Conservation (phyloP, 2,329 filamentous ascomycete genomes). For the Fusarium ramigenum region DNA sequence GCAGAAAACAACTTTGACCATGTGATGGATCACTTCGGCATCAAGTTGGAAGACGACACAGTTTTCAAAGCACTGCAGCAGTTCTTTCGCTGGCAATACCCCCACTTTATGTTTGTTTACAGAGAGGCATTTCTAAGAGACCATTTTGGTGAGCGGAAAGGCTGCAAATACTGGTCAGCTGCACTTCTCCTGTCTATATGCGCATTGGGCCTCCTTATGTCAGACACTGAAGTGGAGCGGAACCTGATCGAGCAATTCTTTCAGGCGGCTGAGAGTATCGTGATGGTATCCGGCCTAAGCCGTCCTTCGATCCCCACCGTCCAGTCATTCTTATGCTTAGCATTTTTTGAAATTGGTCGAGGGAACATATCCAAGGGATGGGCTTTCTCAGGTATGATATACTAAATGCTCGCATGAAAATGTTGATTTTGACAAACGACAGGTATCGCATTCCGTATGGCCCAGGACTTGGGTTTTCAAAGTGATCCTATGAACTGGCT, state of each 20-base stretch:
- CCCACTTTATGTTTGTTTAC: slow-evolving; percentile 5
- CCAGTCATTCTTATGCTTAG: neutral
- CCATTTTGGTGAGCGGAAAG: neutral
- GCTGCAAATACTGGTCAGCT: slow-evolving; percentile 8
- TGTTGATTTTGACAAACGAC: neutral
- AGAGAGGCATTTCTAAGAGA: slow-evolving; percentile 3
- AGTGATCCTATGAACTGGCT: slow-evolving; percentile 5
- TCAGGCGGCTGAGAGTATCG: neutral
- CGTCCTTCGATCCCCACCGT: neutral
- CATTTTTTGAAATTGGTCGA: neutral
- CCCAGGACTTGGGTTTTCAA: neutral
- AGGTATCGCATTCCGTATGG: slow-evolving; percentile 6
- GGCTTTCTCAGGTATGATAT: neutral
- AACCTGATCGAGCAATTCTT: neutral
- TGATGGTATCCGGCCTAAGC: neutral
- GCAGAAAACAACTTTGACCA: neutral
- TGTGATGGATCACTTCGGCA: neutral
- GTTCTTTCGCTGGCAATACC: slow-evolving; percentile 10
- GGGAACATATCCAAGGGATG: neutral
- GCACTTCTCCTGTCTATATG: neutral
- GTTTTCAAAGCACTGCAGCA: neutral
- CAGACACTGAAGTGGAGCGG: neutral
- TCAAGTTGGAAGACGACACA: neutral
- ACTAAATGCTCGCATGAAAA: rapidly evolving
- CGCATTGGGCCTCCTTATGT: neutral